Base-by-base conservation (phyloP, 495 filamentous ascomycete genomes). In the Thozetella sp. region DNA sequence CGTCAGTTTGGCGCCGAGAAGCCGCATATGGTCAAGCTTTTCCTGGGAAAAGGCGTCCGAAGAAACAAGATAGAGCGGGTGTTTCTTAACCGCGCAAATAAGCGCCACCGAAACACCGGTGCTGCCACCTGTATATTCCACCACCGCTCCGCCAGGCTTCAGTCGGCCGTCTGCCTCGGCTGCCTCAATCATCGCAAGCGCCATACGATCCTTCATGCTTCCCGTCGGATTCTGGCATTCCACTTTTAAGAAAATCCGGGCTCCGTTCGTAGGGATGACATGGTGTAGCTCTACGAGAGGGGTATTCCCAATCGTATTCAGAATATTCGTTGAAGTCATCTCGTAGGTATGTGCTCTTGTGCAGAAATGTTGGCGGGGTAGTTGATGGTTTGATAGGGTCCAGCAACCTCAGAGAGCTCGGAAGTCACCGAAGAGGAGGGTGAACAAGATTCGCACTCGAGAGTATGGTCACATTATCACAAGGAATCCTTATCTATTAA, bases 171-270 rank as follows among this genome's bases (percentile, higher is more conserved):
- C 54, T 0, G 15, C 20, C 12, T 55, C 54, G n/a, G 54, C 54
- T 40, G 54, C 54, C 6, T 17, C 40, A n/a, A 55, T 45, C 54
- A 55, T 55, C 9, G 54, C 54, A 24, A 55, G 20, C 22, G 54
- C 54, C 30, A 55, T 55, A 30, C 54, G 54, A 23, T 55, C 54
- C 43, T 55, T 55, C 54, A 55, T 55, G n/a, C 54, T 55, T 1
- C 27, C 54, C 3, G 54, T 55, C 30, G 54, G 54, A 22, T 55
- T 45, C 27, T 13, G 22, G 54, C 54, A 37, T 45, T 55, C 54
- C 9, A 55, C 43, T 11, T 55, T 55, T 20, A 55, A 0, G 30
- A 55, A 22, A 22, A 55, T 43, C 17, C 54, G 54, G 17, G 24
- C 30, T 34, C 54, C 54, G 40, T 55, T 55, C 12, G 54, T 19